Percentiles rank a stretch among this genome's conserved stretches.
These are phyloP conservation scores for Vigna reflexopilosa DNA, from an alignment of 306 rosid species.

Conservation along the genomic window DNA sequence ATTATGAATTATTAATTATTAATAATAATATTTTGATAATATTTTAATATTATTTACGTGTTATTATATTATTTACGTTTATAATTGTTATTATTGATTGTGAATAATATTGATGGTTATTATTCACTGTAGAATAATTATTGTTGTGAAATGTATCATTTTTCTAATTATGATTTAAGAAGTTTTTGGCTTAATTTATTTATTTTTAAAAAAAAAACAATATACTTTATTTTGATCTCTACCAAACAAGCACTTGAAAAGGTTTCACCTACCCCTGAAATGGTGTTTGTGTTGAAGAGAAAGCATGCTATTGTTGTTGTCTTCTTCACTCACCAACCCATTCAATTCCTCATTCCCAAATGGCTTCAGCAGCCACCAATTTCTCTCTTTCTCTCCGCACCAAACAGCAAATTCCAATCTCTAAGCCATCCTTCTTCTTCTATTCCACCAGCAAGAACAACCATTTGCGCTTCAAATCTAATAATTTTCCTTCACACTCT, in stretches of 20 bases:
- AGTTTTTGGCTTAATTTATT: background rate
- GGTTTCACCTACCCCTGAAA: background rate
- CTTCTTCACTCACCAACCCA: conserved; percentile 48
- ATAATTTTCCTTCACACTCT: conserved; percentile 18
- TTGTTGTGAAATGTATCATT: too few relatives aligned
- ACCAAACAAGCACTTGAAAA: background rate
- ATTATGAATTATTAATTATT: too few relatives aligned
- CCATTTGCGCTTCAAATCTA: conserved; percentile 40
- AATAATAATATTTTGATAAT: too few relatives aligned
- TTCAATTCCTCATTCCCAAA: conserved; percentile 35
- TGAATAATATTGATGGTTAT: too few relatives aligned
- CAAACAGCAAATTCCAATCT: conserved; percentile 37
- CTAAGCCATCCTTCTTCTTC: conserved; percentile 42
- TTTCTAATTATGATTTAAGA: too few relatives aligned
- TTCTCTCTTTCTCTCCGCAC: conserved; percentile 57
- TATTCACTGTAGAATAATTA: too few relatives aligned
- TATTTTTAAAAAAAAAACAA: too few relatives aligned
- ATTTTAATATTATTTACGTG: too few relatives aligned
- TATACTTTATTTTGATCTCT: background rate
- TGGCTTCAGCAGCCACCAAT: conserved; percentile 63
- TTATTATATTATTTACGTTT: too few relatives aligned
- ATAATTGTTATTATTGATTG: too few relatives aligned
- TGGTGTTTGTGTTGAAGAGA: background rate
- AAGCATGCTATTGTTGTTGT: background rate
- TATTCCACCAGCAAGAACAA: conserved; percentile 11